Evolutionary conservation across 1,284 basidiomycete species (phyloP), one percentile per base, ranked within the genome.

Genomic region (Ustanciosporium gigantosporum): DNA sequence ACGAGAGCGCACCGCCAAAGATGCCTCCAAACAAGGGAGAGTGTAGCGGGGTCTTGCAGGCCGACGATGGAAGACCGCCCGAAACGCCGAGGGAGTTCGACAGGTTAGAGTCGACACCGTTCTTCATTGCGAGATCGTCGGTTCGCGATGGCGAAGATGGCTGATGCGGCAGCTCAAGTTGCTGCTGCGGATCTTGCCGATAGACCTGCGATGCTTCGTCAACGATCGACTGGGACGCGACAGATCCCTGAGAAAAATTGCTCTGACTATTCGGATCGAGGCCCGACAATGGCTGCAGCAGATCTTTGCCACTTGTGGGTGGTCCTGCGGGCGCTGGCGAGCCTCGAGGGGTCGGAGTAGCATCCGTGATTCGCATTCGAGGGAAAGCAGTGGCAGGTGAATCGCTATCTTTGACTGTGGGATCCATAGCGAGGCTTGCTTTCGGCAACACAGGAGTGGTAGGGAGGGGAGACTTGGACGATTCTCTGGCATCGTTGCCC

Each of bases 21-120:
- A 72, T 68, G 41, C 67, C 62, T n/a, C 69, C 66, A 36, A 72
- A 72, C 29, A 72, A 41, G 3, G 69, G 69, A 25, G 69, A 72
- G 35, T 70, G 58, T 0, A 72, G 48, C 8, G 69, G 69, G 15
- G 59, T 53, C 41, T 69, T 69, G 50, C 62, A 68, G 3, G 61
- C 65, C 6, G 69, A 72, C 14, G 67, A 68, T 2, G 67, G 69
- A 24, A 64, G 46, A 20, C 50, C 52, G 31, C 50, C 55, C 0
- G 62, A 46, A 32, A 50, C 51, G 2, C 49, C 48, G 2, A 43
- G 23, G 14, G 46, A 17, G 17, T 11, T 36, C 17, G 35, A 16
- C 40, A 31, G 8, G 36, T 21, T 11, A 16, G 8, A 13, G 21
- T 21, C 6, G 36, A 22, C 9, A 37, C 36, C 19, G 36, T 9